Percentiles rank a stretch among this genome's conserved stretches.
Conservation (phyloP, 495 filamentous ascomycete genomes). For the Massariosphaeria phaeospora region DNA sequence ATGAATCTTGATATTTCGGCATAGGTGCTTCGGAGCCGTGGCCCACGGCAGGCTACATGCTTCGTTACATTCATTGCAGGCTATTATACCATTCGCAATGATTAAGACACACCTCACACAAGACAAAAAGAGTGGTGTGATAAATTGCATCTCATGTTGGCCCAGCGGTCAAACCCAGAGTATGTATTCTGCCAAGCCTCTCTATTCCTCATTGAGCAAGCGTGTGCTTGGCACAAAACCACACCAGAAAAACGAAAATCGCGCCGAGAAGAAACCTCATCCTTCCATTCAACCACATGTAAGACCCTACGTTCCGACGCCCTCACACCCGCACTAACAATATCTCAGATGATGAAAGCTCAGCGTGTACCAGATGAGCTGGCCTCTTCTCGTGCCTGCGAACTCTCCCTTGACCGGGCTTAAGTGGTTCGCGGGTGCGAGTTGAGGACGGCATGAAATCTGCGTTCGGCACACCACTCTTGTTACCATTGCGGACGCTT, state of each 20-base stretch:
- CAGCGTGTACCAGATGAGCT: conserved; percentile 86
- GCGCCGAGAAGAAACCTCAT: no score
- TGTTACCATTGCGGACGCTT: conserved; percentile 95
- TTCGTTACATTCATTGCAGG: not conserved
- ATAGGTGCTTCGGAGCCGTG: conserved; percentile 38
- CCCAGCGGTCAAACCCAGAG: no score
- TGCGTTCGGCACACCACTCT: conserved; percentile 99
- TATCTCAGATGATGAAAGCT: conserved; percentile 94
- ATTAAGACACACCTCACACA: no score
- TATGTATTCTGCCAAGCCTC: no score
- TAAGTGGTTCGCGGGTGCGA: conserved; percentile 72
- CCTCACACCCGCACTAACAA: conserved; percentile 11
- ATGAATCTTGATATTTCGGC: conserved; percentile 44
- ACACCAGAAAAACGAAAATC: no score
- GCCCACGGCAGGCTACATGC: not conserved
- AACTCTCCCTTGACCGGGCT: conserved; percentile 82
- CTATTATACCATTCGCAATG: no score
- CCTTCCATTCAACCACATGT: conserved; percentile 98
- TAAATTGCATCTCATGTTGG: no score
- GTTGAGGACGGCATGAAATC: conserved; percentile 79
- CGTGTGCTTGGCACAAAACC: no score
- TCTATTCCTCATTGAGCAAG: no score
- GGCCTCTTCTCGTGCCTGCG: conserved; percentile 59
- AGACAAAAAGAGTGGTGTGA: no score
- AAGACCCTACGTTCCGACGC: conserved; percentile 42